These are phyloP conservation scores for Corynascus novoguineensis DNA, from an alignment of 495 filamentous ascomycete species.

Conservation along the genomic window DNA sequence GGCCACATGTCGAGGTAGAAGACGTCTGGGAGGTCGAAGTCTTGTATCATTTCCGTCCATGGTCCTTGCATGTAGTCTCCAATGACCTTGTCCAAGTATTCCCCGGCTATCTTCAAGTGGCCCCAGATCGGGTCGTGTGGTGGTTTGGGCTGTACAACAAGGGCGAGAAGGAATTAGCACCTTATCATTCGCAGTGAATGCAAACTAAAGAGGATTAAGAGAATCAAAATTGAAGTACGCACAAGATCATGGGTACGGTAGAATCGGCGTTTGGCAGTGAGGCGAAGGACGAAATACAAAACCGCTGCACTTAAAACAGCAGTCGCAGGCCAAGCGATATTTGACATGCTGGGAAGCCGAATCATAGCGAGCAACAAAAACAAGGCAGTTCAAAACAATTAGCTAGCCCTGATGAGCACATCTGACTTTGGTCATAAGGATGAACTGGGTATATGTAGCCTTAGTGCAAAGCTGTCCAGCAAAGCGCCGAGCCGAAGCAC, in stretches of 20 bases:
- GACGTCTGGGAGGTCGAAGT: conserved; percentile 22
- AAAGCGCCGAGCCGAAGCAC: no score
- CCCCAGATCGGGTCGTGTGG: conserved; percentile 6
- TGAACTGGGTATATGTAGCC: no score
- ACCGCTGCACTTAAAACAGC: background rate
- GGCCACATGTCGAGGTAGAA: conserved; percentile 28
- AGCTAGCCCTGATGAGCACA: no score
- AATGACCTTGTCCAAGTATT: conserved; percentile 3
- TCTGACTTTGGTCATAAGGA: no score
- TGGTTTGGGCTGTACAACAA: background rate
- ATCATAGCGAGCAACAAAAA: background rate
- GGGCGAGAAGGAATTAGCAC: background rate
- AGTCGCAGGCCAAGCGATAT: background rate
- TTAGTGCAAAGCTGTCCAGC: no score
- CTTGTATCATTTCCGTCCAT: conserved; percentile 14
- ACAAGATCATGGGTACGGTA: background rate
- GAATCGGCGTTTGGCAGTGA: background rate
- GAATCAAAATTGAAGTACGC: background rate
- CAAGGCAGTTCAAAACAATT: no score
- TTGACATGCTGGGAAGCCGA: background rate
- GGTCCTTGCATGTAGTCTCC: background rate
- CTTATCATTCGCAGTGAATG: background rate
- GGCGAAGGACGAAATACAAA: background rate
- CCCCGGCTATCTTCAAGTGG: conserved; percentile 9
- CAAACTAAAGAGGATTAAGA: background rate